Evolutionary conservation across 192 early-diverging fungal species (phyloP).

Genomic region (Jimgerdemannia lactiflua): DNA sequence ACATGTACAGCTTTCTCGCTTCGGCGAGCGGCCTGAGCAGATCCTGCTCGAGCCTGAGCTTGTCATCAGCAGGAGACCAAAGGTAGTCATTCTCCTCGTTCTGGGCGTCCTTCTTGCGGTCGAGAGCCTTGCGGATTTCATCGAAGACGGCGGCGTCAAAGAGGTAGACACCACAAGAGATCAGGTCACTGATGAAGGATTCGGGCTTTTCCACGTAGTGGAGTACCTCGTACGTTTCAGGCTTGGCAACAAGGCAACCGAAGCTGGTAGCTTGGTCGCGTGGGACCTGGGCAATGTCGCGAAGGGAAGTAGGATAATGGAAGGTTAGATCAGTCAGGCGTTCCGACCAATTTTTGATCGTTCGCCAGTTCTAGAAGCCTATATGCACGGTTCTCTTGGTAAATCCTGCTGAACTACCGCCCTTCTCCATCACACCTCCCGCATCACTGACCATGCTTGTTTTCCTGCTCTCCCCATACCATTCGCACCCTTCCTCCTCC

Average conservation of each 20-base stretch:
- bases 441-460: too few species aligned
- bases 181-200: slow-evolving; percentile 90
- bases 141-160: slow-evolving; percentile 88
- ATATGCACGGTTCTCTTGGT: too few species aligned
- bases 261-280: slow-evolving; percentile 80
- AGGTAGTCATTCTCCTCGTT: slow-evolving; percentile 32
- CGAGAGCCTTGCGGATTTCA: slow-evolving; percentile 78
- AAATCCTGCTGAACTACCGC: too few species aligned
- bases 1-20: slow-evolving; percentile 82
- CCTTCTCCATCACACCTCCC: too few species aligned
- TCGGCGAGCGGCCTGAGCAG: slow-evolving; percentile 83
- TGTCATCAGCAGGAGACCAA: slow-evolving; percentile 41
- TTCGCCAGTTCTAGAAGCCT: too few species aligned
- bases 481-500: slow-evolving; percentile 8
- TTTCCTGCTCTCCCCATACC: not conserved
- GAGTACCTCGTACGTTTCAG: slow-evolving; percentile 84
- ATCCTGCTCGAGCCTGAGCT: slow-evolving; percentile 92
- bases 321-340: not conserved
- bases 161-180: slow-evolving; percentile 94
- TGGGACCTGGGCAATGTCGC: slow-evolving; percentile 27
- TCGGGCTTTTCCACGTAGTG: slow-evolving; percentile 99
- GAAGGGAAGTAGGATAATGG: not conserved
- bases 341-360: too few species aligned
- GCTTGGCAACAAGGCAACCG: slow-evolving; percentile 91
- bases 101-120: slow-evolving; percentile 51